phyloP scores from a whole-genome alignment of 2,329 filamentous ascomycete species.

The Incumbomyces delicatus region DNA sequence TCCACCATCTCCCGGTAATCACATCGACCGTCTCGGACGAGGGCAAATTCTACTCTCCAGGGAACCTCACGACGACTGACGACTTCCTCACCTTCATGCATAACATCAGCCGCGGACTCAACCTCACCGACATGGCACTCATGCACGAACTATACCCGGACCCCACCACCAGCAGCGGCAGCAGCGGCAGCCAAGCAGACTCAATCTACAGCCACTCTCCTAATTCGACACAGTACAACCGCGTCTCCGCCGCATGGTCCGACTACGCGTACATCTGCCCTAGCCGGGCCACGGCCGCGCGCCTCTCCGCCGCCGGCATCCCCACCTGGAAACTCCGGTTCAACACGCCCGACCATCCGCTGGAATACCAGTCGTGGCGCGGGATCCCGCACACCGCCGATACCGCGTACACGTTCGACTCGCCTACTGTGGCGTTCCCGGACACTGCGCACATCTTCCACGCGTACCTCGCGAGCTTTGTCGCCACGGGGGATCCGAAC shows the following conservation, averaged over 20 bases:
- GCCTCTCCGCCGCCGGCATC: conserved; percentile 13
- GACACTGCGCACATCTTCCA: conserved; percentile 36
- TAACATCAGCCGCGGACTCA: no score
- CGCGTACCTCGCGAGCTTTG: conserved; percentile 42
- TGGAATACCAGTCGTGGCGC: conserved; percentile 36
- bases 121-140: no score
- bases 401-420: conserved; percentile 39
- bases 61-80: conserved; percentile 23
- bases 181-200: no score
- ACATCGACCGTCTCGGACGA: background rate
- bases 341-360: conserved; percentile 47
- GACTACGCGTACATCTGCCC: conserved; percentile 43
- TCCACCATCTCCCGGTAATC: conserved; percentile 44
- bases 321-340: conserved; percentile 31
- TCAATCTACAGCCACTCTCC: no score
- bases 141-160: conserved; percentile 55
- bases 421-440: conserved; percentile 26
- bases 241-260: conserved; percentile 39
- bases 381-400: conserved; percentile 38
- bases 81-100: no score
- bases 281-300: conserved; percentile 35
- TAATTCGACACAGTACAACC: conserved; percentile 39
- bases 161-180: no score
- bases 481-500: conserved; percentile 39
- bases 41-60: conserved; percentile 18